phyloP scores from a whole-genome alignment of 768 basidiomycete genomes.

The Nevesoporus exiguus region DNA sequence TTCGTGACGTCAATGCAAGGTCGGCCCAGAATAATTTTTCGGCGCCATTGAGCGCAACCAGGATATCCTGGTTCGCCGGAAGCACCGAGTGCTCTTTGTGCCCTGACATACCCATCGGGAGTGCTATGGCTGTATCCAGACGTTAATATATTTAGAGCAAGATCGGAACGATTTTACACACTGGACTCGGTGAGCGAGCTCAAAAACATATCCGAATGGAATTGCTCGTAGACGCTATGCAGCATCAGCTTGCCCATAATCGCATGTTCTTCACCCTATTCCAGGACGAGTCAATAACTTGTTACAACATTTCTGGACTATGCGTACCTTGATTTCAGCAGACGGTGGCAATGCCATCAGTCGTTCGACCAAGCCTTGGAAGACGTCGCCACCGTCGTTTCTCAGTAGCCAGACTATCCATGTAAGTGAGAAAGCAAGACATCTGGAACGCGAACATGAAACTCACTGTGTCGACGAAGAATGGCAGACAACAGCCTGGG shows the following conservation, averaged over 20 bases:
- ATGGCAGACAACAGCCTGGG: constrained; percentile 61
- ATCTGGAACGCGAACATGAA: background rate
- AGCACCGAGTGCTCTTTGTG: constrained; percentile 37
- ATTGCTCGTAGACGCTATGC: constrained; percentile 71
- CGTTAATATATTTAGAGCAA: constrained; percentile 1
- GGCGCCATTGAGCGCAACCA: constrained; percentile 59
- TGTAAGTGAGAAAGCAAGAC: constrained; percentile 1
- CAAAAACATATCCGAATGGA: constrained; percentile 84
- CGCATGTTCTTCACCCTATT: constrained; percentile 69
- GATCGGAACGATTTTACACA: constrained; percentile 37
- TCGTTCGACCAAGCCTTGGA: constrained; percentile 53
- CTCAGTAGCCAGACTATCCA: constrained; percentile 63
- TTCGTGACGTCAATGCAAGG: constrained; percentile 49
- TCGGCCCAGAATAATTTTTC: constrained; percentile 69
- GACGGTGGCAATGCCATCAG: constrained; percentile 56
- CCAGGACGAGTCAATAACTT: background rate
- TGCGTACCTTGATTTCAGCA: constrained; percentile 52
- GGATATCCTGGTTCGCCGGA: constrained; percentile 53
- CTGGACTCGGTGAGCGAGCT: constrained; percentile 90
- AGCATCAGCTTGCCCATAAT: constrained; percentile 78
- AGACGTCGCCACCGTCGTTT: constrained; percentile 50
- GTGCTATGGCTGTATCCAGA: constrained; percentile 61
- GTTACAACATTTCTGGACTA: background rate
- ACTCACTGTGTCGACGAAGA: constrained; percentile 66
- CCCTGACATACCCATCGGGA: constrained; percentile 74